Evolutionary conservation across 257 asterid species (phyloP).

Genomic region (Solanum pinnatisectum): DNA sequence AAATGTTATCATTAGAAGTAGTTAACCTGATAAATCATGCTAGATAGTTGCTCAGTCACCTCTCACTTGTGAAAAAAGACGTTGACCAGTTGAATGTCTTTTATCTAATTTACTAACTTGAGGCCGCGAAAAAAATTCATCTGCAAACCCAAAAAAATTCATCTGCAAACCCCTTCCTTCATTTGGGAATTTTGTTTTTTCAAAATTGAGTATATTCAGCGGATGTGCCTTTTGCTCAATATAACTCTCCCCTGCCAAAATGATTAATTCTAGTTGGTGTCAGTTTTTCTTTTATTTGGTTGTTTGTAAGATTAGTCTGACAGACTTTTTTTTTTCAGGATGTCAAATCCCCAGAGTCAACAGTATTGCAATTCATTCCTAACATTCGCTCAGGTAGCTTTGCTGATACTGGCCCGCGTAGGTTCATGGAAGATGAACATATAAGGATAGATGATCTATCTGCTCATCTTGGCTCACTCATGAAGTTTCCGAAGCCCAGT

Average conservation of each 20-base stretch:
- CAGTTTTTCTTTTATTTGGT: neutral
- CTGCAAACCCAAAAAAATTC: neutral
- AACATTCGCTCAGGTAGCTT: slow-evolving; percentile 68
- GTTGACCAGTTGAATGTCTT: neutral
- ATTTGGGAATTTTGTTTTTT: neutral
- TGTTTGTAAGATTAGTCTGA: neutral
- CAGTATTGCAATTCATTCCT: slow-evolving; percentile 28
- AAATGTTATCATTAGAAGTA: neutral
- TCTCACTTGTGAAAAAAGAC: neutral
- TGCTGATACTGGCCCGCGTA: slow-evolving; percentile 68
- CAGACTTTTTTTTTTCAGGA: slow-evolving; percentile 23
- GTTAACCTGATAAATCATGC: neutral
- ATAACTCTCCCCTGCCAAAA: neutral
- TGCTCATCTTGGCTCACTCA: slow-evolving; percentile 46
- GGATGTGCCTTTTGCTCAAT: neutral
- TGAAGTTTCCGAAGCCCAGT: slow-evolving; percentile 48
- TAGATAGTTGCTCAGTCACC: neutral
- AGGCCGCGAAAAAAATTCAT: neutral
- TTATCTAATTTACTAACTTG: neutral
- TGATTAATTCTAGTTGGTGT: neutral
- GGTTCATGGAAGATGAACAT: slow-evolving; percentile 85
- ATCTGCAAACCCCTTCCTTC: neutral
- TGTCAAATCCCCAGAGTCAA: slow-evolving; percentile 32
- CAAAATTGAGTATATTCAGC: neutral
- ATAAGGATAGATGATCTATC: slow-evolving; percentile 67